Evolutionary conservation across 2,329 filamentous ascomycete species (phyloP), one percentile per base, ranked within the genome.

Genomic region (Diplodia seriata): DNA sequence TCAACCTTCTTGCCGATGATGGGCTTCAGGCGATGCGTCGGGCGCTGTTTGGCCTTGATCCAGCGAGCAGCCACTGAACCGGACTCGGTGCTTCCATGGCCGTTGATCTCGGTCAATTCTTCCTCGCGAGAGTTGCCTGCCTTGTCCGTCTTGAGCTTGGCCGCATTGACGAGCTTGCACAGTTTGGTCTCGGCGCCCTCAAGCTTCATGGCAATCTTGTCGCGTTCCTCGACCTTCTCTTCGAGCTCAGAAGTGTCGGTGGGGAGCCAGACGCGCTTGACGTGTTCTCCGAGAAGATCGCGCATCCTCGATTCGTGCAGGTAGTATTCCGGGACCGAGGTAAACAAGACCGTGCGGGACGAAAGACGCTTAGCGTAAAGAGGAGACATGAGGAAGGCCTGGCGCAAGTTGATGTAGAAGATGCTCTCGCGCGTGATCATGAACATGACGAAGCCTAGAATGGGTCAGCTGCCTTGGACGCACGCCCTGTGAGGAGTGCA

Each of bases 401-500:
- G 94, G 70, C 94, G 91, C 63, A 98, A 81, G 75, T 96, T 97
- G 82, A 97, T 91, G 80, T 92, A 97, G 85, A 90, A 97, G 73
- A 98, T 91, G 76, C 88, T 90, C 79, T 98, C 94, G 68, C 94
- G 87, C 67, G 93, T 91, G 70, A 98, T 88, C 75, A 92, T 90
- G 80, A 92, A 95, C 78, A 98, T 90, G 71, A 98, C 85, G 76
- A 98, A 98, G 55, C 87, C 81, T 82, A 6, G 1, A 15, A 26
- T 3, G 8, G 47, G 38, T 54, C 20, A 68, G 40, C 12, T 12
- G 1, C 14, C 18, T 15, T 31, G 1, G 4, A 29, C n/a, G 40
- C 18, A 14, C 2, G 43, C n/a, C 18, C 43, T 47, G 18, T 47
- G 7, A 47, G 43, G 6, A 29, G 23, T 12, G 38, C 50, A 6